These are phyloP conservation scores for Aspergillus proliferans DNA, from an alignment of 2,329 filamentous ascomycete genomes.

Conservation along the genomic window DNA sequence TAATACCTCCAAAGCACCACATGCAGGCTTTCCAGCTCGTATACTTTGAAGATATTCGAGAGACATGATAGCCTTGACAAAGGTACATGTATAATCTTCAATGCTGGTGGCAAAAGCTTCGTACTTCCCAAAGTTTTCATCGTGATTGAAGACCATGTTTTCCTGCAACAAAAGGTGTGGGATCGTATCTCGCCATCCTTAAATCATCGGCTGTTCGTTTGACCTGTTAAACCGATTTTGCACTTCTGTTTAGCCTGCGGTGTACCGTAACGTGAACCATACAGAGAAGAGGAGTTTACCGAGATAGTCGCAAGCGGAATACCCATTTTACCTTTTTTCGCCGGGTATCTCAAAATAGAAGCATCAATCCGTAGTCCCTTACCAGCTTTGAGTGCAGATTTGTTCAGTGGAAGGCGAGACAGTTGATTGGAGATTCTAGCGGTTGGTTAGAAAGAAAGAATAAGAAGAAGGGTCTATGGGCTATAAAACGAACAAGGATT, in stretches of 20 bases:
- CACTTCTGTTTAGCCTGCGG: not conserved
- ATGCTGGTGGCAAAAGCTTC: not conserved
- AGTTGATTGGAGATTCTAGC: not conserved
- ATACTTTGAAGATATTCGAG: not conserved
- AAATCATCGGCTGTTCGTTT: not conserved
- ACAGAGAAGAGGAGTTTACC: not conserved
- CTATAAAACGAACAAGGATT: not conserved
- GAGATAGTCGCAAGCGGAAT: not conserved
- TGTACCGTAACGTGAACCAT: not conserved
- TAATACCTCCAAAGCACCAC: not conserved
- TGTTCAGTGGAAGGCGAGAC: not conserved
- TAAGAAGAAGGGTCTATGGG: not conserved
- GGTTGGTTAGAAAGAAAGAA: not conserved
- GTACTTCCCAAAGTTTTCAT: not conserved
- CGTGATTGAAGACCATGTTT: constrained; percentile 1
- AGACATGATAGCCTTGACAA: not conserved
- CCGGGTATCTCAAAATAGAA: not conserved
- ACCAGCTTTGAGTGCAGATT: not conserved
- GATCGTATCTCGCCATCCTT: constrained; percentile 2
- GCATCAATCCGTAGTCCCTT: not conserved
- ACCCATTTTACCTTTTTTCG: not conserved
- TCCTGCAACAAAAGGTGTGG: not conserved
- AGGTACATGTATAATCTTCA: not conserved
- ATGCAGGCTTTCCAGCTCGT: not conserved
- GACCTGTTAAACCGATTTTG: not conserved